A percentile compares a stretch with the other conserved stretches of the same genome.
These are phyloP conservation scores for Colletotrichum orchidophilum DNA, from an alignment of 2,329 filamentous ascomycete species.

Conservation along the genomic window DNA sequence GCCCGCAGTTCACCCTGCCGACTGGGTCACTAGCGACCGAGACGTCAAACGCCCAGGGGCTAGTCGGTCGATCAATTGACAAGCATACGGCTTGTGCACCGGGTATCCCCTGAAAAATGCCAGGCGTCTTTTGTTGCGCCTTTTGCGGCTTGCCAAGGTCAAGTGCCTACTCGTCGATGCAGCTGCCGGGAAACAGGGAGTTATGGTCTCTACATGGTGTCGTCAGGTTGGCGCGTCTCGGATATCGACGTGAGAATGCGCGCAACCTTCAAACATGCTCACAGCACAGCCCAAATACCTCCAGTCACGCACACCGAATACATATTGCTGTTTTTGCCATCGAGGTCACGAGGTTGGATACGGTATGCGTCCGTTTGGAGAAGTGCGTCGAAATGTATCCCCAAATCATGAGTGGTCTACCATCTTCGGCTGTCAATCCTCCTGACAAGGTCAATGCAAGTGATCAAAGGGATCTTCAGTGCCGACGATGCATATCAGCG, in stretches of 20 bases:
- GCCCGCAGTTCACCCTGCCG: neutral
- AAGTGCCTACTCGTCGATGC: neutral
- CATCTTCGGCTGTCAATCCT: neutral
- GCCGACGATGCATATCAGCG: neutral
- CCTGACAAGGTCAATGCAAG: neutral
- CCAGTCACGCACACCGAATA: neutral
- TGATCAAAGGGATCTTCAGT: neutral
- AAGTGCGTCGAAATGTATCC: neutral
- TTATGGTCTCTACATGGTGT: neutral
- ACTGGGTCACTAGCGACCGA: neutral
- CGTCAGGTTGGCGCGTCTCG: slow-evolving; percentile 10
- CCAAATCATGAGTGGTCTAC: neutral
- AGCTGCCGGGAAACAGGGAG: slow-evolving; percentile 2
- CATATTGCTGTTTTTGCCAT: neutral
- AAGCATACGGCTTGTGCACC: neutral
- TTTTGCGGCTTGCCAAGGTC: neutral
- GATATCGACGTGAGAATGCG: slow-evolving; percentile 9
- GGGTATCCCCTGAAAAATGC: slow-evolving; percentile 5
- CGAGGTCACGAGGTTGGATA: neutral
- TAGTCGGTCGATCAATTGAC: slow-evolving; percentile 20
- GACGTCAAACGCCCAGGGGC: slow-evolving; percentile 25
- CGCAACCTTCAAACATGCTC: slow-evolving; percentile 4
- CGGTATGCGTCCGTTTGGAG: neutral
- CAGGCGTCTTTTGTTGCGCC: neutral
- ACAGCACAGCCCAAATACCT: neutral